A percentile compares a stretch with the other conserved stretches of the same genome.
These are phyloP conservation scores for Ehretia macrophylla DNA, from an alignment of 257 asterid genomes.

Conservation along the genomic window DNA sequence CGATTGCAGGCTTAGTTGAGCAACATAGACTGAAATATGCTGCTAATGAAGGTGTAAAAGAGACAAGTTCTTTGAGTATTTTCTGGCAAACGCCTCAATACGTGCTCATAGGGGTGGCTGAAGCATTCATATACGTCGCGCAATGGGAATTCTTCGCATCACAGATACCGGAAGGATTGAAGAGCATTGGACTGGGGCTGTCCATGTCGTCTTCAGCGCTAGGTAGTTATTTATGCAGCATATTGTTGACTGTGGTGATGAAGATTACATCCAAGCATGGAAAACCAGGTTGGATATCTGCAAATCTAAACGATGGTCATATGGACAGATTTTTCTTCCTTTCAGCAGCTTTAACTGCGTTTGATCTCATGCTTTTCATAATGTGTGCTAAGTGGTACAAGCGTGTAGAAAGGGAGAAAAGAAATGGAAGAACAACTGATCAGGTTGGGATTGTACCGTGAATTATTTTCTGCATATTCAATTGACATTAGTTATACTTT, in stretches of 20 bases:
- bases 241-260: conserved; percentile 51
- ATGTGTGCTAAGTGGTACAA: conserved; percentile 68
- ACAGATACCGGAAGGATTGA: conserved; percentile 62
- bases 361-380: conserved; percentile 52
- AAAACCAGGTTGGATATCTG: conserved; percentile 71
- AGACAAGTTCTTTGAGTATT: conserved; percentile 58
- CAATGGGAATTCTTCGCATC: conserved; percentile 79
- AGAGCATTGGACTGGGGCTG: conserved; percentile 71
- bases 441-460: conserved; percentile 25
- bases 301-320: conserved; percentile 70
- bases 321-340: conserved; percentile 79
- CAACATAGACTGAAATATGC: conserved; percentile 50
- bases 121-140: conserved; percentile 72
- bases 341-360: conserved; percentile 56
- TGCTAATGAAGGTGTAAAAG: conserved; percentile 17
- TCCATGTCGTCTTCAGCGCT: conserved; percentile 81
- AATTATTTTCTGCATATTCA: neutral
- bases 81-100: conserved; percentile 84
- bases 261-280: conserved; percentile 62
- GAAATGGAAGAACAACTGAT: conserved; percentile 23
- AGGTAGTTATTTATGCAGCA: conserved; percentile 69
- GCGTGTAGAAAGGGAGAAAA: conserved; percentile 44
- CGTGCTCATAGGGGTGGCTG: conserved; percentile 77
- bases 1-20: conserved; percentile 64
- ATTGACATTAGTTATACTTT: neutral